These are phyloP conservation scores for Collybia sp. DNA, from an alignment of 768 basidiomycete genomes.

Conservation along the genomic window DNA sequence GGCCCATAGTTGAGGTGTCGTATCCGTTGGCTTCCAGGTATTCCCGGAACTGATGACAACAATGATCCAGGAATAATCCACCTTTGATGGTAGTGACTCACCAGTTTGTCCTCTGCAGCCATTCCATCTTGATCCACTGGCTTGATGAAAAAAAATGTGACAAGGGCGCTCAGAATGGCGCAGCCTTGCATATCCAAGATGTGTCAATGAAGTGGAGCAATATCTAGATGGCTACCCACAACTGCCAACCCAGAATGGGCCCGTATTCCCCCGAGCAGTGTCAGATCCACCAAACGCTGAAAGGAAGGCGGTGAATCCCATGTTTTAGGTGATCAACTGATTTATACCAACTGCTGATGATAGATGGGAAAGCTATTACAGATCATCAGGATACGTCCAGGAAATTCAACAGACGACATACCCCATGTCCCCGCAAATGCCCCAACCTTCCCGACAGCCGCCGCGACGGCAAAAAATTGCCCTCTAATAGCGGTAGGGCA, in stretches of 20 bases:
- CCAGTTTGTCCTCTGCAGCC: constrained; percentile 64
- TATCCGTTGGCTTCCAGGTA: constrained; percentile 78
- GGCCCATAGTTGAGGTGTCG: constrained; percentile 38
- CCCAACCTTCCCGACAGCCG: constrained; percentile 80
- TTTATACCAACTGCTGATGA: constrained; percentile 46
- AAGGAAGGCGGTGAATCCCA: constrained; percentile 5
- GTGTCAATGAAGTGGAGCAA: background rate
- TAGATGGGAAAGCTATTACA: constrained; percentile 54
- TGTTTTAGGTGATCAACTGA: background rate
- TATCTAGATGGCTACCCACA: constrained; percentile 26
- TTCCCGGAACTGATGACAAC: constrained; percentile 57
- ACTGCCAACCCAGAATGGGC: constrained; percentile 83
- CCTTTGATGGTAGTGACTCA: constrained; percentile 22
- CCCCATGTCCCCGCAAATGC: constrained; percentile 82
- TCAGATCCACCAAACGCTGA: constrained; percentile 55
- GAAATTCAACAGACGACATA: constrained; percentile 22
- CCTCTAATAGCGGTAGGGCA: constrained; percentile 83
- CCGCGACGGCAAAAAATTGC: constrained; percentile 82
- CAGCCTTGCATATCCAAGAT: constrained; percentile 32
- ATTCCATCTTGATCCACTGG: constrained; percentile 77
- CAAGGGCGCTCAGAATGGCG: constrained; percentile 70
- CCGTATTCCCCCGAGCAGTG: constrained; percentile 61
- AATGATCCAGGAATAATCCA: background rate
- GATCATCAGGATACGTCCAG: background rate
- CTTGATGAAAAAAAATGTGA: constrained; percentile 68